phyloP scores from a whole-genome alignment of 2,329 filamentous ascomycete genomes.

The Myotisia sp. region DNA sequence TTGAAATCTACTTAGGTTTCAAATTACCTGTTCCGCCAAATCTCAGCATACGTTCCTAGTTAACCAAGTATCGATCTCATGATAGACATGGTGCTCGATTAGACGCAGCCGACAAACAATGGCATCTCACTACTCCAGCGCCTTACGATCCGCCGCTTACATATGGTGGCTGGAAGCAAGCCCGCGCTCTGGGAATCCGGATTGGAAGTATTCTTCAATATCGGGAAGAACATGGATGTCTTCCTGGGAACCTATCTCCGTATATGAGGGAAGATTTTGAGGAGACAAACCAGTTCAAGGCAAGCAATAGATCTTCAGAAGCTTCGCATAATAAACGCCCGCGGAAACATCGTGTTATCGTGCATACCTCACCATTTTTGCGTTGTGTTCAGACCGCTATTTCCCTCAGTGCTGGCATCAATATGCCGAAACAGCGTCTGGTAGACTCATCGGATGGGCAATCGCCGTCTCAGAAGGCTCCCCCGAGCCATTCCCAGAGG shows the following conservation, averaged over 20 bases:
- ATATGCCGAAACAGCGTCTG: conserved; percentile 22
- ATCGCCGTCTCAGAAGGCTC: not conserved
- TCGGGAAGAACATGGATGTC: conserved; percentile 24
- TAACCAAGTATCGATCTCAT: conserved; percentile 1
- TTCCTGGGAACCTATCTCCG: not conserved
- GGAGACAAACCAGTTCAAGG: not conserved
- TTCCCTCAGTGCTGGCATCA: conserved; percentile 72
- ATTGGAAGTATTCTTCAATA: conserved; percentile 58
- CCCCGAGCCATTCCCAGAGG: conserved; percentile 14
- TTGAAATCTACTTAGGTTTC: not conserved
- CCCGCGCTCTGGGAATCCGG: conserved; percentile 62
- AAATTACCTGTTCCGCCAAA: not conserved
- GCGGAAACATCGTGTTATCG: conserved; percentile 58
- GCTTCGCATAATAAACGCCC: conserved; percentile 13
- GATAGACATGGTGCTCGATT: conserved; percentile 77
- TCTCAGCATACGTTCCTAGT: not conserved
- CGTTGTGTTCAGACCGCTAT: conserved; percentile 87
- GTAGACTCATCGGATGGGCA: not conserved
- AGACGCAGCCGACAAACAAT: conserved; percentile 85
- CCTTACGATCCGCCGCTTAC: conserved; percentile 93
- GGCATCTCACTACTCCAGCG: conserved; percentile 83
- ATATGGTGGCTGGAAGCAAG: conserved; percentile 86
- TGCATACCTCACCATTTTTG: conserved; percentile 88
- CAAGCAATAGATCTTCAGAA: conserved; percentile 25
- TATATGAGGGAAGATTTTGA: too few species aligned